Conservation (phyloP, 2,329 filamentous ascomycete genomes). For the Thelonectria blattea region DNA sequence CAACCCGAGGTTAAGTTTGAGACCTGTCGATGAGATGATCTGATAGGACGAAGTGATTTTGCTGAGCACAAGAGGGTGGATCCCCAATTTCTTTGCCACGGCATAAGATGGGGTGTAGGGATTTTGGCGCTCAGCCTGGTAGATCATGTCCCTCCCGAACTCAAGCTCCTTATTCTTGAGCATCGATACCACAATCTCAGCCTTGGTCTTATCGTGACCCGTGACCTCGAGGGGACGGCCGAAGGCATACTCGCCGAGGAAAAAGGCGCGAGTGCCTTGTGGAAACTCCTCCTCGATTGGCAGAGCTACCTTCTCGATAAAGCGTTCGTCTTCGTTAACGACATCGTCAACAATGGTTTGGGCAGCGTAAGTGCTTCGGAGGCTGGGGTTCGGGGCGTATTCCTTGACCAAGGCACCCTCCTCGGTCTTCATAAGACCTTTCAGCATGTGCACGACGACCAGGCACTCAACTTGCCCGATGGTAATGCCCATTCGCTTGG, state of each 20-base stretch:
- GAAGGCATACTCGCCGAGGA: slow-evolving; percentile 91
- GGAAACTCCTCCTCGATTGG: slow-evolving; percentile 94
- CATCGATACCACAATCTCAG: slow-evolving; percentile 78
- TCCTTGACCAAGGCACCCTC: slow-evolving; percentile 92
- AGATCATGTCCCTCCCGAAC: slow-evolving; percentile 78
- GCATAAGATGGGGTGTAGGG: slow-evolving; percentile 86
- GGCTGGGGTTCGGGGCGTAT: slow-evolving; percentile 82
- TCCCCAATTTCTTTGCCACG: slow-evolving; percentile 80
- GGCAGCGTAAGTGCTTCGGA: slow-evolving; percentile 89
- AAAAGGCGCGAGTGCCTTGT: slow-evolving; percentile 81
- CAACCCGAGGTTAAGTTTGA: slow-evolving; percentile 87
- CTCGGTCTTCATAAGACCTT: slow-evolving; percentile 87
- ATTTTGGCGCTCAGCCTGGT: slow-evolving; percentile 70
- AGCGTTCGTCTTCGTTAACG: slow-evolving; percentile 87
- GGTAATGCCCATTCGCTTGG: slow-evolving; percentile 86
- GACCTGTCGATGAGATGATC: slow-evolving; percentile 76
- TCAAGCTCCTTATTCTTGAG: slow-evolving; percentile 77
- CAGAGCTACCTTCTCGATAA: slow-evolving; percentile 86
- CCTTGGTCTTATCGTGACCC: slow-evolving; percentile 75
- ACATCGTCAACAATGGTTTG: slow-evolving; percentile 92
- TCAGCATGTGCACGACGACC: slow-evolving; percentile 92
- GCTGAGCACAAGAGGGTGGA: slow-evolving; percentile 88
- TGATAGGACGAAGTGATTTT: slow-evolving; percentile 96
- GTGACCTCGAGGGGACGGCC: slow-evolving; percentile 86
- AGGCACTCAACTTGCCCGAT: slow-evolving; percentile 88